A percentile compares a stretch with the other conserved stretches of the same genome.
Evolutionary conservation across 1,284 basidiomycete species (phyloP).

Genomic region (Cutaneotrichosporon cyanovorans): DNA sequence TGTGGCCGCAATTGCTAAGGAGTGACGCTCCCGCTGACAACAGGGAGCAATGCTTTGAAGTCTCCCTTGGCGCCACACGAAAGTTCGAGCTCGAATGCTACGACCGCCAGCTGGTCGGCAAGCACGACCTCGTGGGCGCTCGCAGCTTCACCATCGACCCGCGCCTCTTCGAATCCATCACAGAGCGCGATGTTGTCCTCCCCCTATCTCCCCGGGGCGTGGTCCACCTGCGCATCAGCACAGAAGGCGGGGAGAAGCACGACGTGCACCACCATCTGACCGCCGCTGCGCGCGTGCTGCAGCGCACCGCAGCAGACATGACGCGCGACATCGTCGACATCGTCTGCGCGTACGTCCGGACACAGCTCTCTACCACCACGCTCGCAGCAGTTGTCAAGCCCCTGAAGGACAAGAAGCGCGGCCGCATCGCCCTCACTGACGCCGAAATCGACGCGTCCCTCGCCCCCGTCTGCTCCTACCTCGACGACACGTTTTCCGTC

Average conservation of each 20-base stretch:
- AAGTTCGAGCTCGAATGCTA: constrained; percentile 34
- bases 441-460: constrained; percentile 37
- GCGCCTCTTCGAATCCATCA: constrained; percentile 19
- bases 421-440: constrained; percentile 27
- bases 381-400: constrained; percentile 26
- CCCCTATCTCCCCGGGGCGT: constrained; percentile 38
- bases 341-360: constrained; percentile 35
- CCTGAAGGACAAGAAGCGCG: constrained; percentile 35
- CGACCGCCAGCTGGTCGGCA: constrained; percentile 43
- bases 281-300: constrained; percentile 26
- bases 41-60: constrained; percentile 41
- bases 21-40: no score
- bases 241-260: constrained; percentile 37
- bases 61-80: constrained; percentile 27
- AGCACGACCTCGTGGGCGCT: constrained; percentile 39
- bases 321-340: constrained; percentile 34
- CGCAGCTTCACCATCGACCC: constrained; percentile 39
- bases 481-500: constrained; percentile 42
- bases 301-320: constrained; percentile 38
- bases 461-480: constrained; percentile 37
- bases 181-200: constrained; percentile 33
- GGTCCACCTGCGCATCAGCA: constrained; percentile 37
- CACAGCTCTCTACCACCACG: constrained; percentile 21
- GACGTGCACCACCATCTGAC: constrained; percentile 40
- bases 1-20: neutral